These are phyloP conservation scores for Leccinum colubrinum DNA, from an alignment of 1,284 basidiomycete genomes.

Conservation along the genomic window DNA sequence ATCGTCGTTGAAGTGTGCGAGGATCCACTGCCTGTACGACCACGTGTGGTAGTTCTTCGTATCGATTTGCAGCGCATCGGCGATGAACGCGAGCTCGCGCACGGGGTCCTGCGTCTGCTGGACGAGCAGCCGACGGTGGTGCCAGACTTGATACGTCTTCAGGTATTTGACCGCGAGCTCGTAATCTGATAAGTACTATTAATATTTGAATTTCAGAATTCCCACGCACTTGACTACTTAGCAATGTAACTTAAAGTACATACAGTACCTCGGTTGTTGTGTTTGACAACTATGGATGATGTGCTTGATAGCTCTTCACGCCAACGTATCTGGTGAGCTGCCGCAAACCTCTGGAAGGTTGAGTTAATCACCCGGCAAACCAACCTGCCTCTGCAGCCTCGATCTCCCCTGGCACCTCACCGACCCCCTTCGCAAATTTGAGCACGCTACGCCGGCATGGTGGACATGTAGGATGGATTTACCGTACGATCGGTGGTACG, in stretches of 20 bases:
- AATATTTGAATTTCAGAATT: too few species aligned
- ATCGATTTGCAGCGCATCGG: conserved; percentile 67
- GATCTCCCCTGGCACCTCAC: too few species aligned
- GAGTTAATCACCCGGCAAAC: background rate
- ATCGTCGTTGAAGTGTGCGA: conserved; percentile 76
- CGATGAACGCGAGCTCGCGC: conserved; percentile 79
- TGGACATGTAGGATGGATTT: too few species aligned
- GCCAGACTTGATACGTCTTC: conserved; percentile 98
- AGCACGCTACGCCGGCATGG: too few species aligned
- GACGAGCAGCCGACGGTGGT: conserved; percentile 86
- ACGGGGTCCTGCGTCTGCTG: conserved; percentile 51
- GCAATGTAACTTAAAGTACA: too few species aligned
- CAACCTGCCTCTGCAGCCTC: too few species aligned
- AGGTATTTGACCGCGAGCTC: conserved; percentile 77
- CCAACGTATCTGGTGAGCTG: conserved; percentile 76
- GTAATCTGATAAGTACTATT: conserved; percentile 31
- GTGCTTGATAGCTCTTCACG: conserved; percentile 61
- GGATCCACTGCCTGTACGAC: conserved; percentile 91
- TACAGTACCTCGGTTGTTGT: background rate
- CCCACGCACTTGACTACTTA: too few species aligned
- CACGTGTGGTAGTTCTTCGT: conserved; percentile 97
- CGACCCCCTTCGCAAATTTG: too few species aligned
- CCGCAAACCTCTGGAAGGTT: conserved; percentile 53
- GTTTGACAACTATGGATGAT: background rate
- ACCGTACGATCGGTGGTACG: too few species aligned